Evolutionary conservation across 106 monocot species (phyloP), one percentile per base, ranked within the genome.

Genomic region (Acorus gramineus): DNA sequence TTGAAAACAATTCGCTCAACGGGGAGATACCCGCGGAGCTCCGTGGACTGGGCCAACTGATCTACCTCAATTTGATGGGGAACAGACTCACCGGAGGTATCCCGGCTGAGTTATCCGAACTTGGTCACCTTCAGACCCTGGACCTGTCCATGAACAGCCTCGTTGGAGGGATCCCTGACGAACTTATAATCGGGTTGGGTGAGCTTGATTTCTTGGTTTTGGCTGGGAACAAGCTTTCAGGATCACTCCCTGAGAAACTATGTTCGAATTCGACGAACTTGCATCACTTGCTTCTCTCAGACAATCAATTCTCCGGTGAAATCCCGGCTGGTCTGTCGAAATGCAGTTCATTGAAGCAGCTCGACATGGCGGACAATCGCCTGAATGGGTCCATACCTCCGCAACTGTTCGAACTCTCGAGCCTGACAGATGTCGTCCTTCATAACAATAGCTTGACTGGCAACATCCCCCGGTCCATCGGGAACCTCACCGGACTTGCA

Each of bases 391-490:
- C 3, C 0, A 88, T 98, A 44, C 91, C 88, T 1, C 57, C 49
- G 2, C 66, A 80, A 60, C 67, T 98, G 56, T 87, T 91, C 43
- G 61, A 71, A 69, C 76, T 98, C 50, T 43, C 42, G 4, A 65
- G 73, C 2, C 83, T 98, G 55, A 88, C 91, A 13, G 83, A 92
- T 68, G 81, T 98, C 54, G 14, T 89, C 46, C 85, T 98, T 66
- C 87, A 98, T 72, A 98, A 98, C 77, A 96, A 92, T 77, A 91
- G 73, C 77, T 65, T 98, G 47, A 66, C 74, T 2, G 96, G 91
- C 4, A 42, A 60, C 2, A 80, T 98, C 11, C 92, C 87, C 8
- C 44, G 7, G 7, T 56, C 62, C 2, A 46, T 98, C 5, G 69
- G 78, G 42, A 81, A 88, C 55, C 85, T 98, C 54, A 72, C 63